phyloP scores from a whole-genome alignment of 2,329 filamentous ascomycete species.

The Stagonosporopsis rhizophila region DNA sequence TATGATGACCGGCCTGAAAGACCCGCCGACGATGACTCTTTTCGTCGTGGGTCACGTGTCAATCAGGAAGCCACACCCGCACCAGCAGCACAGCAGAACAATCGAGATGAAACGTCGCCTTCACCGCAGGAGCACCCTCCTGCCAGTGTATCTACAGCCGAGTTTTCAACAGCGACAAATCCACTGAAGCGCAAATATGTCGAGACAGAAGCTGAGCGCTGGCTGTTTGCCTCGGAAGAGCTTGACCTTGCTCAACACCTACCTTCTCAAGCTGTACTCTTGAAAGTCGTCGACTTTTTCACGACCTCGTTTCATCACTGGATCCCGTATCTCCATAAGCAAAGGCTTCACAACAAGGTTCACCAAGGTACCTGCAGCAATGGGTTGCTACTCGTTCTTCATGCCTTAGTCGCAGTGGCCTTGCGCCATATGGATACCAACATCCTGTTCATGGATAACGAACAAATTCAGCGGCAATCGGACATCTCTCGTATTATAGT shows the following conservation, averaged over 20 bases:
- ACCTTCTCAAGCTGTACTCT: constrained; percentile 34
- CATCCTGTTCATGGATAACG: constrained; percentile 32
- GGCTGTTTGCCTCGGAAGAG: constrained; percentile 29
- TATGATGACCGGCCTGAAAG: constrained; percentile 22
- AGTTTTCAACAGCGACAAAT: constrained; percentile 12
- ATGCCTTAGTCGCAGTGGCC: constrained; percentile 37
- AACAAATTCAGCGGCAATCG: constrained; percentile 36
- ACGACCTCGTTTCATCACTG: constrained; percentile 46
- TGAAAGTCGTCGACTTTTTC: constrained; percentile 41
- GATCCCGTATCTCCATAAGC: constrained; percentile 45
- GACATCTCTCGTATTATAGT: constrained; percentile 40
- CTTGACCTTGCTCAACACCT: constrained; percentile 37
- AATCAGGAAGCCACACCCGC: not conserved
- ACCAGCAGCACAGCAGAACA: not conserved
- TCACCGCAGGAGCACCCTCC: not conserved
- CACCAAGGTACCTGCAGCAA: constrained; percentile 23
- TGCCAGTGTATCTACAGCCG: not conserved
- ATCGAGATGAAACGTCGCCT: not conserved
- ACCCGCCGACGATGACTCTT: not conserved
- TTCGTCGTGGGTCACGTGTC: not conserved
- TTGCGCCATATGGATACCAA: constrained; percentile 40
- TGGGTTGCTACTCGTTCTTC: constrained; percentile 34
- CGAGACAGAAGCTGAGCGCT: constrained; percentile 21
- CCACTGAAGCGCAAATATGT: constrained; percentile 36
- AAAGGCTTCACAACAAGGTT: constrained; percentile 36